Evolutionary conservation across 2,329 filamentous ascomycete genomes (phyloP).

Genomic region (Monosporascus sp.): DNA sequence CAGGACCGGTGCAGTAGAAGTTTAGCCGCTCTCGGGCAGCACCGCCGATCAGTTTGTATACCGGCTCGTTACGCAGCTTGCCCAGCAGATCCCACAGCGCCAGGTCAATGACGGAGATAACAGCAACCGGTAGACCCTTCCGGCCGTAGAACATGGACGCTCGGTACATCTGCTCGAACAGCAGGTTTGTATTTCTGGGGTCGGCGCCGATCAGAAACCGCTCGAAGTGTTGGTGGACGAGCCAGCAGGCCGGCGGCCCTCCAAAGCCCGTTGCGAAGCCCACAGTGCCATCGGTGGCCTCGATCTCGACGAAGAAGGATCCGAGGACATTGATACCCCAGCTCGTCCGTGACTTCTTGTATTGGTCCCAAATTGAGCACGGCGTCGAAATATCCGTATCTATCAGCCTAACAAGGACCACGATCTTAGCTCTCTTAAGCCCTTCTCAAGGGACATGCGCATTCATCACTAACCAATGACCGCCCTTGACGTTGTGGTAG

Average conservation of each 20-base stretch:
- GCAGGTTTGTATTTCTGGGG: constrained; percentile 81
- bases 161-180: constrained; percentile 97
- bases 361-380: constrained; percentile 84
- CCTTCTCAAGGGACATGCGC: neutral
- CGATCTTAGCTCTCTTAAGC: constrained; percentile 6
- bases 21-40: constrained; percentile 77
- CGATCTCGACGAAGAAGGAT: constrained; percentile 86
- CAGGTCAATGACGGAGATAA: constrained; percentile 91
- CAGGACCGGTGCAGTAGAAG: constrained; percentile 93
- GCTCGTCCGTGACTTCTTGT: constrained; percentile 79
- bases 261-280: constrained; percentile 93
- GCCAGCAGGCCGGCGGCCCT: constrained; percentile 89
- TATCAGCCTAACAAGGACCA: constrained; percentile 67
- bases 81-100: constrained; percentile 89
- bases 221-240: constrained; percentile 89
- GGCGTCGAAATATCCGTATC: constrained; percentile 90
- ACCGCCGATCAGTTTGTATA: constrained; percentile 90
- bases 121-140: constrained; percentile 82
- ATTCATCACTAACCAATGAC: constrained; percentile 51
- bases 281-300: constrained; percentile 84
- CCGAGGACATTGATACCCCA: constrained; percentile 96
- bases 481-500: constrained; percentile 85
- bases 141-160: constrained; percentile 95
- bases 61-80: constrained; percentile 86
- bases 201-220: constrained; percentile 86